Percentiles rank a stretch among this genome's conserved stretches.
These are phyloP conservation scores for Kurtzmaniella fragi DNA, from an alignment of 805 yeast genomes.

Conservation along the genomic window DNA sequence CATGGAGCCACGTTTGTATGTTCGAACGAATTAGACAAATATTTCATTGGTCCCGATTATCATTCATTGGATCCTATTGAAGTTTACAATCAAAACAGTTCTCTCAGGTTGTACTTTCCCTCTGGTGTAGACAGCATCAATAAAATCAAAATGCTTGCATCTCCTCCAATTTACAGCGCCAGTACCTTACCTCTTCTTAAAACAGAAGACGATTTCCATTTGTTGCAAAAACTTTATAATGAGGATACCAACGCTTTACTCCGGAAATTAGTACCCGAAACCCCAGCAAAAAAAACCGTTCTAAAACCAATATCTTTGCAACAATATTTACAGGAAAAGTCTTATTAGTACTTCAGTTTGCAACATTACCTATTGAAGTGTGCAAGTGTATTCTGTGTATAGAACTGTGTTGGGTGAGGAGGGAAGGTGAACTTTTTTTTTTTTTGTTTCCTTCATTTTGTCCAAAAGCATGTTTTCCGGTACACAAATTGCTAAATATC, in stretches of 20 bases:
- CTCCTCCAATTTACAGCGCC: conserved; percentile 15
- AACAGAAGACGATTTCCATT: conserved; percentile 10
- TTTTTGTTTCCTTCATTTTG: background rate
- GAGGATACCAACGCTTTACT: no score
- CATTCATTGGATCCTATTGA: background rate
- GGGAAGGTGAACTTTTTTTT: no score
- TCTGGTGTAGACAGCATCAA: conserved; percentile 48
- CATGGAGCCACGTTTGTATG: conserved; percentile 23
- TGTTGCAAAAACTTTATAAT: conserved; percentile 1
- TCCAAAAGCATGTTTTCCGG: background rate
- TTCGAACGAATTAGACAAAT: conserved; percentile 4
- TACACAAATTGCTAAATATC: conserved; percentile 2
- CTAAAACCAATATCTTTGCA: conserved; percentile 9
- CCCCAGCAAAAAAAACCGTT: conserved; percentile 11
- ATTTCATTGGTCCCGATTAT: conserved; percentile 2
- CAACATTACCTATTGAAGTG: background rate
- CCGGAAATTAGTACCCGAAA: no score
- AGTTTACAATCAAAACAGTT: conserved; percentile 12
- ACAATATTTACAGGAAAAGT: conserved; percentile 1
- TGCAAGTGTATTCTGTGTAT: no score
- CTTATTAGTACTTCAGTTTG: conserved; percentile 1
- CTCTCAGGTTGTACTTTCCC: conserved; percentile 30
- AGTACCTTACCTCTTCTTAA: conserved; percentile 8
- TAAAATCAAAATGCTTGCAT: conserved; percentile 37
- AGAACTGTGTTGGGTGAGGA: no score